Evolutionary conservation across 257 asterid genomes (phyloP).

Genomic region (Rhazya stricta): DNA sequence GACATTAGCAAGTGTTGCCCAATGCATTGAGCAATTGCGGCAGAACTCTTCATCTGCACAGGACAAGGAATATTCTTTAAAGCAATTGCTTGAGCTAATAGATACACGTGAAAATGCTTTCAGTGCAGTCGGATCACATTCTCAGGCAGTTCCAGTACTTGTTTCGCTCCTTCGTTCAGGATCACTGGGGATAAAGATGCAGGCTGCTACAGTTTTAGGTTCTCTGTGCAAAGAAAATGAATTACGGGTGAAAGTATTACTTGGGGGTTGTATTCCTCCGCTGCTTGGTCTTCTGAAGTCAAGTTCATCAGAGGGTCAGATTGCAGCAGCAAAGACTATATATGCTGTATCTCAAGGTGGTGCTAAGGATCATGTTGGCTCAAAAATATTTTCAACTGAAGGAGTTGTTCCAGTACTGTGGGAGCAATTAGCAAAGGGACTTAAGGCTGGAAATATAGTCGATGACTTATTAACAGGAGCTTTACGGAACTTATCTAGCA

Average conservation of each 20-base stretch:
- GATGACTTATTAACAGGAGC: conserved; percentile 90
- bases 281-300: conserved; percentile 96
- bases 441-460: conserved; percentile 78
- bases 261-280: conserved; percentile 98
- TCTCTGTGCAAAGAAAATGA: conserved; percentile 96
- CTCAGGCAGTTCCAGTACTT: conserved; percentile 99
- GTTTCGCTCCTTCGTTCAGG: conserved; percentile 98
- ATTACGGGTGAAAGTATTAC: conserved; percentile 82
- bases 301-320: conserved; percentile 80
- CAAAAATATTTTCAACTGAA: conserved; percentile 95
- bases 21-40: conserved; percentile 88
- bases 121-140: conserved; percentile 96
- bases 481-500: conserved; percentile 71
- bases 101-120: conserved; percentile 84
- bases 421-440: conserved; percentile 85
- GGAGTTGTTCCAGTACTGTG: conserved; percentile 95
- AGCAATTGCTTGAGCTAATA: conserved; percentile 75
- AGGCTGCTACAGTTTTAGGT: conserved; percentile 85
- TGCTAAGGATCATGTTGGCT: conserved; percentile 91
- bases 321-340: conserved; percentile 94
- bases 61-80: conserved; percentile 76
- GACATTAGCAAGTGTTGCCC: conserved; percentile 96
- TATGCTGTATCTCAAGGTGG: conserved; percentile 96
- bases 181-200: conserved; percentile 80
- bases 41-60: conserved; percentile 76